A percentile compares a stretch with the other conserved stretches of the same genome.
phyloP scores from a whole-genome alignment of 1,284 basidiomycete species.

The Vanrija sp. region DNA sequence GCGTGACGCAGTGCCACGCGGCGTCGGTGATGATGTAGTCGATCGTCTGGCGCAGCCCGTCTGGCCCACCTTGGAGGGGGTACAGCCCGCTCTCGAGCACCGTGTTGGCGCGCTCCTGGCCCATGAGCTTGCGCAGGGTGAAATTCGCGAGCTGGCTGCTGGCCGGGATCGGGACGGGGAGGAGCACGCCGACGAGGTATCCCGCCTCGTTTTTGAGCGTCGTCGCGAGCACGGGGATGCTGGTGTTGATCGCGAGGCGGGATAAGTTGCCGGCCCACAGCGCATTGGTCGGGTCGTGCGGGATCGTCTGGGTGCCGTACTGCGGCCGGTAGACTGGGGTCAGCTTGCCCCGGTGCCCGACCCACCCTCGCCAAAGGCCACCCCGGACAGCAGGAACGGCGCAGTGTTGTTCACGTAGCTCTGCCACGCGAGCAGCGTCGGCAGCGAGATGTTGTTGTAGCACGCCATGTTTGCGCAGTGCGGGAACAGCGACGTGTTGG shows the following conservation, averaged over 20 bases:
- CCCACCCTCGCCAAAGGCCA: conserved; percentile 29
- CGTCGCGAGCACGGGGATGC: conserved; percentile 62
- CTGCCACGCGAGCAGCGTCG: conserved; percentile 57
- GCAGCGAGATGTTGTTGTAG: conserved; percentile 54
- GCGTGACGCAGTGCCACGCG: conserved; percentile 57
- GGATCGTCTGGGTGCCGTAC: conserved; percentile 24
- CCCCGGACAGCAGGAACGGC: conserved; percentile 20
- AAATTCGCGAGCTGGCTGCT: conserved; percentile 6
- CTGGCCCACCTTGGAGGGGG: conserved; percentile 44
- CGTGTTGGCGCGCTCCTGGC: conserved; percentile 51
- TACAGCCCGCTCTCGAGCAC: conserved; percentile 58
- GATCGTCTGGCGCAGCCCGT: conserved; percentile 54
- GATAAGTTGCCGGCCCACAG: conserved; percentile 59
- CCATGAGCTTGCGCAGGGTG: conserved; percentile 55
- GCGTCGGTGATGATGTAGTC: conserved; percentile 62
- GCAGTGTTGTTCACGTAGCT: conserved; percentile 50
- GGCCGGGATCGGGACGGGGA: conserved; percentile 49
- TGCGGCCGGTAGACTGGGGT: conserved; percentile 35
- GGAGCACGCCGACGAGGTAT: conserved; percentile 55
- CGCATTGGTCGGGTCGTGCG: conserved; percentile 57
- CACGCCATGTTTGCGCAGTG: conserved; percentile 50
- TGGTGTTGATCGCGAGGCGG: conserved; percentile 58
- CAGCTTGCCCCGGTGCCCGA: background rate
- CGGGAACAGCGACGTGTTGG: conserved; percentile 45
- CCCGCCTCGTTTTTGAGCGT: conserved; percentile 67